phyloP scores from a whole-genome alignment of 1,284 basidiomycete genomes.

The Naganishia sp. region DNA sequence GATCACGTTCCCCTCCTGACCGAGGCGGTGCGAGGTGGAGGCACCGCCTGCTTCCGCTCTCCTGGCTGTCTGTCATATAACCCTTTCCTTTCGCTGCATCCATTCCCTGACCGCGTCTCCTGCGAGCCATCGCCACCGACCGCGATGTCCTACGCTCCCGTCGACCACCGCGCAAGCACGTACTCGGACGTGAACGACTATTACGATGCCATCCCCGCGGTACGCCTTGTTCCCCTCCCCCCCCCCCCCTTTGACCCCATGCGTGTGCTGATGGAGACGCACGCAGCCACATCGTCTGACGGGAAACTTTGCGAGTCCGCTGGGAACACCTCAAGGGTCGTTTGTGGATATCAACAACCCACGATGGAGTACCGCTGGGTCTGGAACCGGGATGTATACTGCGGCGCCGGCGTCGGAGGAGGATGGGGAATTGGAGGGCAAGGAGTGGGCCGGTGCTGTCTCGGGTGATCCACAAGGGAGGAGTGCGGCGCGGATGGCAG shows the following conservation, averaged over 20 bases:
- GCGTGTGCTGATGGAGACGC: neutral
- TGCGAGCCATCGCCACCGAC: neutral
- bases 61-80: neutral
- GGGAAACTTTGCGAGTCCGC: conserved; percentile 24
- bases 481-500: conserved; percentile 39
- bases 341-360: conserved; percentile 24
- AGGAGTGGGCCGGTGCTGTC: conserved; percentile 36
- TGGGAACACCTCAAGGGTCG: conserved; percentile 27
- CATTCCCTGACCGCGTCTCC: neutral
- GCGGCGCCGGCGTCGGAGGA: conserved; percentile 19
- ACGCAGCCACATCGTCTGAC: conserved; percentile 14
- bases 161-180: neutral
- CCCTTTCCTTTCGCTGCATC: neutral
- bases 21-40: conserved; percentile 15
- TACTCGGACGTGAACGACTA: conserved; percentile 35
- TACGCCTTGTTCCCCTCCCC: conserved; percentile 28
- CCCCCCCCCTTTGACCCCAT: neutral
- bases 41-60: neutral
- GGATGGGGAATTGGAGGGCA: conserved; percentile 4
- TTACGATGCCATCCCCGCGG: conserved; percentile 36
- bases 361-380: conserved; percentile 22
- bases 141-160: neutral
- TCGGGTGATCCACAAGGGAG: conserved; percentile 39
- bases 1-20: conserved; percentile 11
- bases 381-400: conserved; percentile 9